Conservation (phyloP, 345 rosid genomes). For the Adansonia digitata region DNA sequence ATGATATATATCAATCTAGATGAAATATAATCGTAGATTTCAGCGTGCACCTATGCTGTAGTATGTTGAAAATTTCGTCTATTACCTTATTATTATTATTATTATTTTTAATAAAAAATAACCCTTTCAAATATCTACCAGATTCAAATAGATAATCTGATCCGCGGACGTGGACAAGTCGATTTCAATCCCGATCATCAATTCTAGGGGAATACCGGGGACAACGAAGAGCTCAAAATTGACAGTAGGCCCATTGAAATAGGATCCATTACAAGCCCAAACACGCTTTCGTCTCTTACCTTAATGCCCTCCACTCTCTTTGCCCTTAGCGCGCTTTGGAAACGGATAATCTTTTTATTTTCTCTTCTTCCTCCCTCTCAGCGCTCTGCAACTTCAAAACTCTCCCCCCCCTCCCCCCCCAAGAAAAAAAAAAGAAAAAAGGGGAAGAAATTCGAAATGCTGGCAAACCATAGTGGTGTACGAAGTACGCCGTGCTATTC, state of each 20-base stretch:
- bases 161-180: no score
- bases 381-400: slow-evolving; percentile 4
- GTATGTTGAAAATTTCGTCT: no score
- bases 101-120: no score
- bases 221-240: background rate
- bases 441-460: slow-evolving; percentile 28
- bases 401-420: no score
- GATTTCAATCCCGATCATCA: no score
- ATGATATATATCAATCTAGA: no score
- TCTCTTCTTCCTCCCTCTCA: background rate
- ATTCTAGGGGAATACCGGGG: no score
- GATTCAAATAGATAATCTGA: no score
- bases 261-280: background rate
- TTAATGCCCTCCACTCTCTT: background rate
- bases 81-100: no score
- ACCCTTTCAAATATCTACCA: no score
- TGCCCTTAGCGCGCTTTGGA: background rate
- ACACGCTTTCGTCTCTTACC: background rate
- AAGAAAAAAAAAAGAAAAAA: background rate
- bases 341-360: slow-evolving; percentile 4
- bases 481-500: slow-evolving; percentile 11
- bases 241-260: background rate
- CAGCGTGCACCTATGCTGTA: no score
- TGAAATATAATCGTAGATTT: no score
- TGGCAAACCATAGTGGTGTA: slow-evolving; percentile 41